Evolutionary conservation across 345 rosid species (phyloP).

Genomic region (Camelina neglecta): DNA sequence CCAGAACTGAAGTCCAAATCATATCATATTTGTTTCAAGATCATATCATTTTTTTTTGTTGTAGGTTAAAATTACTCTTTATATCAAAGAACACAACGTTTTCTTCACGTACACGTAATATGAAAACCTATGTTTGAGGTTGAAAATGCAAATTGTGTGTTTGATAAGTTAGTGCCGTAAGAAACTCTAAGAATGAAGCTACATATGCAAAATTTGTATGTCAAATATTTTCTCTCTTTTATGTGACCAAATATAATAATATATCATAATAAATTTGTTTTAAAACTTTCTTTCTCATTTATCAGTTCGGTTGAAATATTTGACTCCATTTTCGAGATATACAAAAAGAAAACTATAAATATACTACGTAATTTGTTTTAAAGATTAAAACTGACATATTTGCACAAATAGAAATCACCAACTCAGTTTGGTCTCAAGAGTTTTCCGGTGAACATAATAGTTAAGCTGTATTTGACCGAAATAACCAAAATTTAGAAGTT

Average conservation of each 20-base stretch:
- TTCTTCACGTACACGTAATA: not conserved
- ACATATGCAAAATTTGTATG: conserved; percentile 1
- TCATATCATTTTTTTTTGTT: not conserved
- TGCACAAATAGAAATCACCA: not conserved
- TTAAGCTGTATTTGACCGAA: not conserved
- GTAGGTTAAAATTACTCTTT: not conserved
- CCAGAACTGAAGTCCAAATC: not conserved
- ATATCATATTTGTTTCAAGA: too few species aligned
- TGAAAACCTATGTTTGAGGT: too few species aligned
- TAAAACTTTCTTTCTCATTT: not conserved
- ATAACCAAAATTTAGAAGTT: not conserved
- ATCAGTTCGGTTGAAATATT: too few species aligned
- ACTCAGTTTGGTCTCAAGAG: not conserved
- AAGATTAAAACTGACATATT: not conserved
- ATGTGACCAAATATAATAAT: not conserved
- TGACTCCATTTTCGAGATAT: too few species aligned
- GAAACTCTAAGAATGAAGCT: not conserved
- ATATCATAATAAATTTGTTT: not conserved
- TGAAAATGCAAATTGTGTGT: conserved; percentile 22
- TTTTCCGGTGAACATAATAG: not conserved
- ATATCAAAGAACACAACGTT: not conserved
- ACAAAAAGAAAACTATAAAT: too few species aligned
- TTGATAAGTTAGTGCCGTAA: conserved; percentile 14
- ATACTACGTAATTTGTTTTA: not conserved
- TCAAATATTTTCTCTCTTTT: not conserved